phyloP scores from a whole-genome alignment of 208 protist genomes.

The Ichthyophonus hoferi region DNA sequence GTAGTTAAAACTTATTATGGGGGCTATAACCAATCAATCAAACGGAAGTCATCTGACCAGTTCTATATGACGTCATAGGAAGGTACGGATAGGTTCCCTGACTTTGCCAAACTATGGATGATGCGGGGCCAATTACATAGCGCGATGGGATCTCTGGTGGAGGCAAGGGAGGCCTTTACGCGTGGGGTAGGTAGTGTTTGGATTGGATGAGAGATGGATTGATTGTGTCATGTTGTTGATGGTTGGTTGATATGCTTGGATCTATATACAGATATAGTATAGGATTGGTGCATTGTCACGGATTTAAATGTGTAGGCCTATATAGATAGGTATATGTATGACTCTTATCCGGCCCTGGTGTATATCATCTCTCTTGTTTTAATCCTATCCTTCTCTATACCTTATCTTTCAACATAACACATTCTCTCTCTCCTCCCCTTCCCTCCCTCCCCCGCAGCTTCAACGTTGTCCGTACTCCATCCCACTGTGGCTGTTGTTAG shows the following conservation, averaged over 20 bases:
- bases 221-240: too few relatives aligned
- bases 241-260: too few relatives aligned
- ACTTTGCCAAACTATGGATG: conserved; percentile 67
- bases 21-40: too few relatives aligned
- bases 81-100: conserved; percentile 60
- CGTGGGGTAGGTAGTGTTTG: conserved; percentile 30
- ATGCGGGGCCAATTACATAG: conserved; percentile 62
- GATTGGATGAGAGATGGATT: not conserved
- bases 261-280: not conserved
- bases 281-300: not conserved
- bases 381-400: too few relatives aligned
- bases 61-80: too few relatives aligned
- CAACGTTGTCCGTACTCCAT: conserved; percentile 63
- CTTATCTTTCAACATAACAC: too few relatives aligned
- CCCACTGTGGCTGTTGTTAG: conserved; percentile 67
- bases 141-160: conserved; percentile 15
- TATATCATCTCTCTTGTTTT: too few relatives aligned
- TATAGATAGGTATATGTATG: conserved; percentile 25
- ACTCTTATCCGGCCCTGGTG: too few relatives aligned
- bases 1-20: too few relatives aligned
- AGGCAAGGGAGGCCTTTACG: conserved; percentile 46
- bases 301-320: not conserved
- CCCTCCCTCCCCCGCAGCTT: conserved; percentile 27
- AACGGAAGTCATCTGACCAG: too few relatives aligned
- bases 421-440: not conserved